Conservation (phyloP, 1,284 basidiomycete species). For the Naganishia sp. region DNA sequence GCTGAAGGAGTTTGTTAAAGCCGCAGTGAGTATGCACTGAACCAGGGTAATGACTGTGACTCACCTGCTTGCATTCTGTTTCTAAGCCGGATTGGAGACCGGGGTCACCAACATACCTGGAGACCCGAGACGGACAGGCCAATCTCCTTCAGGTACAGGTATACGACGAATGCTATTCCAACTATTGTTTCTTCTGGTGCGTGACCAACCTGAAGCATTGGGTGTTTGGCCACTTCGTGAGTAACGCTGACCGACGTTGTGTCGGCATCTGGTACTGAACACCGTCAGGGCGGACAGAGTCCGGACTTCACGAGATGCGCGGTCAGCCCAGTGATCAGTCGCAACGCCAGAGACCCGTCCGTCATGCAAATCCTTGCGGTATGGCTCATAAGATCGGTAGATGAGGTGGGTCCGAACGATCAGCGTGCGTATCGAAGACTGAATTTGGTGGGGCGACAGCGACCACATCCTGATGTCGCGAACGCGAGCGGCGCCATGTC, state of each 20-base stretch:
- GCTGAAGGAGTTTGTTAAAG: constrained; percentile 43
- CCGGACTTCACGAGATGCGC: constrained; percentile 40
- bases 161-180: constrained; percentile 48
- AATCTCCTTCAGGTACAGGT: constrained; percentile 49
- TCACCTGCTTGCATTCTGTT: background rate
- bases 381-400: constrained; percentile 46
- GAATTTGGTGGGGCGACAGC: background rate
- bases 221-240: constrained; percentile 52
- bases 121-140: constrained; percentile 39
- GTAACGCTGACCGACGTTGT: constrained; percentile 27
- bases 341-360: constrained; percentile 41
- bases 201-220: constrained; percentile 50
- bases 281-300: constrained; percentile 36
- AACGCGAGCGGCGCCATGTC: background rate
- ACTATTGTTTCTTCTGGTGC: constrained; percentile 47
- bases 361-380: constrained; percentile 47
- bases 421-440: background rate
- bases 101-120: constrained; percentile 12
- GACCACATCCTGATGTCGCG: background rate
- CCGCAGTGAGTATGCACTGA: constrained; percentile 9
- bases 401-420: constrained; percentile 39
- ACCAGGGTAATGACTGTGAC: no score
- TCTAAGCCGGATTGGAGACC: constrained; percentile 23
- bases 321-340: constrained; percentile 43
- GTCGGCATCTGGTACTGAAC: background rate